phyloP scores from a whole-genome alignment of 257 asterid genomes.

The Gentiana macrophylla region DNA sequence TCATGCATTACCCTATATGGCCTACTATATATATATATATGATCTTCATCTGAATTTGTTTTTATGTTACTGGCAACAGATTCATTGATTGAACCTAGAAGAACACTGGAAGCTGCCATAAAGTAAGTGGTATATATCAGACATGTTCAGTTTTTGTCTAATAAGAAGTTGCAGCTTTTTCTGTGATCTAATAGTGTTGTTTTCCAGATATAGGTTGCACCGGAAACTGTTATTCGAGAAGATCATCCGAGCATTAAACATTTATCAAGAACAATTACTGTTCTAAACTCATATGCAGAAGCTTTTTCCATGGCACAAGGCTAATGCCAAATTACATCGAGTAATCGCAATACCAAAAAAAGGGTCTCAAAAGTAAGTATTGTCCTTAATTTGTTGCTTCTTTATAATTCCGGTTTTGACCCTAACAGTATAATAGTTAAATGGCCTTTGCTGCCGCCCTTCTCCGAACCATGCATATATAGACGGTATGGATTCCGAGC shows the following conservation, averaged over 20 bases:
- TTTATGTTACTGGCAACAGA: slow-evolving; percentile 32
- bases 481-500: too few species aligned
- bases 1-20: too few species aligned
- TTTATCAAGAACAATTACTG: slow-evolving; percentile 66
- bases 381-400: too few species aligned
- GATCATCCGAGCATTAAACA: slow-evolving; percentile 68
- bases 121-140: slow-evolving; percentile 33
- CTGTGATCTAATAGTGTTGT: slow-evolving; percentile 2
- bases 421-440: too few species aligned
- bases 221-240: slow-evolving; percentile 65
- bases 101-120: slow-evolving; percentile 77
- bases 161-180: slow-evolving; percentile 2
- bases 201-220: slow-evolving; percentile 82
- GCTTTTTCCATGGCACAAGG: too few species aligned
- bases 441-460: too few species aligned
- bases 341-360: too few species aligned
- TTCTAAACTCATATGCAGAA: slow-evolving; percentile 21
- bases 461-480: too few species aligned
- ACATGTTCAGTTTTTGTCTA: neutral
- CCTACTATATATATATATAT: neutral
- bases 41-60: slow-evolving; percentile 4
- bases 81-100: slow-evolving; percentile 65
- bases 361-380: too few species aligned
- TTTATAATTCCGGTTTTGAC: too few species aligned
- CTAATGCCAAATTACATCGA: too few species aligned